A percentile compares a stretch with the other conserved stretches of the same genome.
These are phyloP conservation scores for Lizonia empirigonia DNA, from an alignment of 2,329 filamentous ascomycete species.

Conservation along the genomic window DNA sequence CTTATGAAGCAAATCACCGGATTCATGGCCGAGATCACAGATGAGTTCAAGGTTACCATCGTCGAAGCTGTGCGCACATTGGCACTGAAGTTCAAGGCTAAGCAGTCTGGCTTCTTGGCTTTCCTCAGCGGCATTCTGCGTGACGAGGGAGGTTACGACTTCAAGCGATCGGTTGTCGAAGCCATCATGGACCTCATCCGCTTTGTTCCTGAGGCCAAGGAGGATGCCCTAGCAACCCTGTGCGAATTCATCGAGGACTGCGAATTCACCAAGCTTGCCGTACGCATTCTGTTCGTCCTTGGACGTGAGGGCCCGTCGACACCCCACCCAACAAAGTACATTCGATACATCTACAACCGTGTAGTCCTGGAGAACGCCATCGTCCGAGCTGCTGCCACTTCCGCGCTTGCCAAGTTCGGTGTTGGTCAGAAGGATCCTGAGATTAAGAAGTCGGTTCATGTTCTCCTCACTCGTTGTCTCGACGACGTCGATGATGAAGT, in stretches of 20 bases:
- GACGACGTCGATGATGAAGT: constrained; percentile 99
- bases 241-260: constrained; percentile 99
- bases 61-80: constrained; percentile 96
- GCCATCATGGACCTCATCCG: constrained; percentile 99
- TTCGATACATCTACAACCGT: constrained; percentile 98
- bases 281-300: constrained; percentile 91
- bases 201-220: constrained; percentile 87
- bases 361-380: constrained; percentile 97
- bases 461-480: constrained; percentile 88
- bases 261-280: constrained; percentile 97
- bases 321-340: constrained; percentile 95
- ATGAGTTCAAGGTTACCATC: constrained; percentile 99
- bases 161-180: constrained; percentile 96
- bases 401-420: constrained; percentile 94
- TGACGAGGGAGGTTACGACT: constrained; percentile 97
- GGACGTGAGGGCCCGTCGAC: constrained; percentile 95
- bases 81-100: constrained; percentile 96
- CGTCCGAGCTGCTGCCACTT: constrained; percentile 92
- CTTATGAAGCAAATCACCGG: constrained; percentile 98
- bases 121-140: constrained; percentile 97
- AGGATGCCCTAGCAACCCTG: constrained; percentile 86
- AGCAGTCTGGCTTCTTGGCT: constrained; percentile 95
- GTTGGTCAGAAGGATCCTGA: constrained; percentile 93
- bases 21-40: constrained; percentile 98
- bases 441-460: constrained; percentile 93